A percentile compares a stretch with the other conserved stretches of the same genome.
These are phyloP conservation scores for Hymenochaete sp. DNA, from an alignment of 1,284 basidiomycete genomes.

Conservation along the genomic window DNA sequence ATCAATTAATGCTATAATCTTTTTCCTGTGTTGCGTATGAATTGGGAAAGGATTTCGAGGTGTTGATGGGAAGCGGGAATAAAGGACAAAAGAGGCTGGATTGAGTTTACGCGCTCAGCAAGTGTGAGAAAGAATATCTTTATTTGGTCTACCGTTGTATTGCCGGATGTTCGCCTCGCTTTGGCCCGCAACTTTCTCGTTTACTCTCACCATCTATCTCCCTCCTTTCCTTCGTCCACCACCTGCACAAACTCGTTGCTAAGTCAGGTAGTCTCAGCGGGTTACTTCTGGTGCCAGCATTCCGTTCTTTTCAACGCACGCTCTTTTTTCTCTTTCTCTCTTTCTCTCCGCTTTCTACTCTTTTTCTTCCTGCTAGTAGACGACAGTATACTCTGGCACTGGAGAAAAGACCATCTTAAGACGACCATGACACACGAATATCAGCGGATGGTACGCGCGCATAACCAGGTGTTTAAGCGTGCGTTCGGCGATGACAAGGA, in stretches of 20 bases:
- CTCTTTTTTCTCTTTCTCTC: slow-evolving; percentile 9
- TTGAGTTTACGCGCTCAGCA: no score
- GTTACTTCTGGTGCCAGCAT: slow-evolving; percentile 10
- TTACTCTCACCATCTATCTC: slow-evolving; percentile 7
- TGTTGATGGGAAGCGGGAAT: neutral
- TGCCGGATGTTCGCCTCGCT: neutral
- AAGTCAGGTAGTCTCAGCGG: slow-evolving; percentile 6
- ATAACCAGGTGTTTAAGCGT: slow-evolving; percentile 7
- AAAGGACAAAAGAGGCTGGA: neutral
- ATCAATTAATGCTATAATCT: no score
- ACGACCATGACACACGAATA: slow-evolving; percentile 10
- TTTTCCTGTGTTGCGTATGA: no score
- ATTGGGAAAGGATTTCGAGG: slow-evolving; percentile 2
- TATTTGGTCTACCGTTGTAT: neutral
- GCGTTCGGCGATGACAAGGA: slow-evolving; percentile 1
- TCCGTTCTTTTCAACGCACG: slow-evolving; percentile 13
- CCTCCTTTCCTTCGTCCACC: neutral
- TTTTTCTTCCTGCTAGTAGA: neutral
- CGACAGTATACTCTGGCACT: neutral
- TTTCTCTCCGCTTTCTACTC: slow-evolving; percentile 1
- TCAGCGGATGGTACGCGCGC: slow-evolving; percentile 9
- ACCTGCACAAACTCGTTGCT: neutral
- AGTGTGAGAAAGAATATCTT: no score
- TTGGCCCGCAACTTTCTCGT: neutral
- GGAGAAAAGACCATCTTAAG: neutral